phyloP scores from a whole-genome alignment of 1,284 basidiomycete species.

The Cutaneotrichosporon sp. region DNA sequence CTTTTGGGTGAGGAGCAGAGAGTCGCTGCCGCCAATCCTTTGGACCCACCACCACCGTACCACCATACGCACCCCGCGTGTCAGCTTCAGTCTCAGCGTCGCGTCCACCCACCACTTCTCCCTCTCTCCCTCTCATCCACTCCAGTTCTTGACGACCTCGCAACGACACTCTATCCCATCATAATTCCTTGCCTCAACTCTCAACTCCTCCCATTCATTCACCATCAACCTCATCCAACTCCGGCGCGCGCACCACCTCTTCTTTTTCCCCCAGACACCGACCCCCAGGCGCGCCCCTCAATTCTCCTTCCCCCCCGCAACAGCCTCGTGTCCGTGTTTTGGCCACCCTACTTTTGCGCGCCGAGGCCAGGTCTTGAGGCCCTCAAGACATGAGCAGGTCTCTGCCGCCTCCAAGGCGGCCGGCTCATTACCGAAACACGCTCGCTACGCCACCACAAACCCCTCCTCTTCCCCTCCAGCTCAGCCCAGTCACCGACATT shows the following conservation, averaged over 20 bases:
- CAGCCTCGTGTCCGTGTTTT: not conserved
- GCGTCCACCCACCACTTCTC: not conserved
- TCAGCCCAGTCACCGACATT: slow-evolving; percentile 6
- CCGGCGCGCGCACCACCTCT: not conserved
- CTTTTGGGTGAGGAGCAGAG: no score
- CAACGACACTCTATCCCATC: not conserved
- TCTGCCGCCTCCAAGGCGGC: slow-evolving; percentile 14
- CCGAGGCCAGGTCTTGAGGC: slow-evolving; percentile 10
- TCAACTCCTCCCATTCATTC: not conserved
- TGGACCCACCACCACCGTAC: no score
- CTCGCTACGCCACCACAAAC: slow-evolving; percentile 1
- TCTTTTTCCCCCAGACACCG: no score
- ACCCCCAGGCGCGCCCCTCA: no score
- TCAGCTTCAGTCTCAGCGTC: not conserved
- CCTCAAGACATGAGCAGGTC: slow-evolving; percentile 13
- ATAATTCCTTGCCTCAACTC: not conserved
- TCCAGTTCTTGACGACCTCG: not conserved
- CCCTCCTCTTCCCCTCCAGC: slow-evolving; percentile 8
- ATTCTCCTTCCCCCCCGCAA: not conserved
- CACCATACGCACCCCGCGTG: no score
- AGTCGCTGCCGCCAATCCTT: no score
- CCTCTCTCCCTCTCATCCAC: not conserved
- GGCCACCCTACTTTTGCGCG: slow-evolving; percentile 1
- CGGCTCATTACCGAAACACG: slow-evolving; percentile 1
- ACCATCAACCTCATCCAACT: not conserved